Evolutionary conservation across 495 filamentous ascomycete genomes (phyloP).

Genomic region (Penicillium odoratum): DNA sequence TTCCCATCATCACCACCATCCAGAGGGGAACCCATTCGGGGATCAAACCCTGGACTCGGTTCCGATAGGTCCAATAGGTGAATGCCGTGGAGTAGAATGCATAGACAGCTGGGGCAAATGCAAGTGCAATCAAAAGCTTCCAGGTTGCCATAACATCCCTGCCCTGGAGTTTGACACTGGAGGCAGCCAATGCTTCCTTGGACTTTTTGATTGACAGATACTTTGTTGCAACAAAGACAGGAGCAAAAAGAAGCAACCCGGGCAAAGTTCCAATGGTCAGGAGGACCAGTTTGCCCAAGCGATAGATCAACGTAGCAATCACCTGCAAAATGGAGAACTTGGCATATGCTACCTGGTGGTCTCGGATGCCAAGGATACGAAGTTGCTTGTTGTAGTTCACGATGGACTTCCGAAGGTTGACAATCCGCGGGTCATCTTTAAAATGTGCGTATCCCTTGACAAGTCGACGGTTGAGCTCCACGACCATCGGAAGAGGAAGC

Average conservation of each 20-base stretch:
- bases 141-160: constrained; percentile 97
- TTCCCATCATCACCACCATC: constrained; percentile 67
- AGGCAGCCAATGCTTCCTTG: constrained; percentile 84
- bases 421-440: constrained; percentile 86
- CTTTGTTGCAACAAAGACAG: constrained; percentile 89
- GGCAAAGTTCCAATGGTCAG: constrained; percentile 82
- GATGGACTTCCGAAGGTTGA: constrained; percentile 75
- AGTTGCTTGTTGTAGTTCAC: constrained; percentile 87
- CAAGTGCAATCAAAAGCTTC: constrained; percentile 93
- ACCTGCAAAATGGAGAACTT: constrained; percentile 76
- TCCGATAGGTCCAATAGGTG: constrained; percentile 74
- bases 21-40: constrained; percentile 81
- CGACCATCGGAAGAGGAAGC: constrained; percentile 87
- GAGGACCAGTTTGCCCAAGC: constrained; percentile 70
- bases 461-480: constrained; percentile 92
- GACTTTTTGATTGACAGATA: constrained; percentile 90
- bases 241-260: constrained; percentile 81
- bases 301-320: constrained; percentile 74
- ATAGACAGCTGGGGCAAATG: constrained; percentile 84
- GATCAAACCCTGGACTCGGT: constrained; percentile 76
- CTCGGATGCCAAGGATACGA: constrained; percentile 78
- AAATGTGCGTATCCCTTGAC: constrained; percentile 90
- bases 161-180: constrained; percentile 90
- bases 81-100: constrained; percentile 73
- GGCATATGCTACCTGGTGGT: constrained; percentile 95